Base-by-base conservation (phyloP, 371 early-diverging fungal species). In the Mortierella sp. region DNA sequence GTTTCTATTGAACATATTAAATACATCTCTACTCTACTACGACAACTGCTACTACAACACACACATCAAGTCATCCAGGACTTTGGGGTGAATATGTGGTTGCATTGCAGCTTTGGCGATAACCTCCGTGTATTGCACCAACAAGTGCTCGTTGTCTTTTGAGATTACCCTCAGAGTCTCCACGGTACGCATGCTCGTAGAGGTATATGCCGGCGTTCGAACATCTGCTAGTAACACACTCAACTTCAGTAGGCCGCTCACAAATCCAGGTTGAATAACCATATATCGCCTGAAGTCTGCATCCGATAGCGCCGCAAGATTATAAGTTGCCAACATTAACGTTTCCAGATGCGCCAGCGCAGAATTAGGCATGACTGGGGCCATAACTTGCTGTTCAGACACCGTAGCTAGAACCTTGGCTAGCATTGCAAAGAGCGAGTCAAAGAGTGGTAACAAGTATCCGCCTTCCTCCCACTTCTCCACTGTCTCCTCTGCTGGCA, bases 281-380 rank as follows among this genome's bases (percentile, higher is more conserved):
- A 84, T 66, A 84, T 87, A 66, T 79, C 85, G 60, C 84, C 70
- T 64, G 16, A 69, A 66, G 16, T 83, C 85, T 9, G 78, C 76
- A 18, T 84, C 83, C 0, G 86, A 79, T 57, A 91, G 84, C 2
- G 83, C 83, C 35, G 88, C 83, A 30, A 89, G 75, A 66, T 89
- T 89, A 77, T 88, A 89, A 28, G 87, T 71, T 8, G 89, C 89
- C 85, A 91, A 84, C 68, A 89, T 78, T 9, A 86, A 68, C 61
- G 87, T 78, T 63, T 91, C 90, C 26, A 91, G 75, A 51, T 86
- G 88, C 39, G 91, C 90, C 54, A 89, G 77, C 63, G 73, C 67
- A 11, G 81, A 81, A 47, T 75, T 65, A 11, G 81, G 70, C 63
- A 81, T 75, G 40, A 68, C 59, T 22, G 47, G 32, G 12, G 54